A percentile compares a stretch with the other conserved stretches of the same genome.
Evolutionary conservation across 2,329 filamentous ascomycete genomes (phyloP).

Genomic region (Ascochyta koolunga): DNA sequence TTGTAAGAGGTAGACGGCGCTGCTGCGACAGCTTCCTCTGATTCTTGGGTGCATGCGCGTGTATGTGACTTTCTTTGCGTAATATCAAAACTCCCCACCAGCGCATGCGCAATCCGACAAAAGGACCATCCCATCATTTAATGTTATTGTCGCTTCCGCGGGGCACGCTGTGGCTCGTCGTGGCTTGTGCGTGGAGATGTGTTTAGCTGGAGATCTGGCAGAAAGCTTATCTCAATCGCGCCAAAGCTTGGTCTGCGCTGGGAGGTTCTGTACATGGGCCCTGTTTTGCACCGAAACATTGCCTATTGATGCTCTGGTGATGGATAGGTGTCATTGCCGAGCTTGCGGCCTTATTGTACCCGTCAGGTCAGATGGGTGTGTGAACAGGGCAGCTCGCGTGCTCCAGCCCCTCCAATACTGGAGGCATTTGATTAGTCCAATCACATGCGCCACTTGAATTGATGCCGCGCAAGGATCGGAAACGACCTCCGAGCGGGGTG

Average conservation of each 20-base stretch:
- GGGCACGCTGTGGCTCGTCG: conserved; percentile 1
- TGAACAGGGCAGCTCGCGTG: conserved; percentile 6
- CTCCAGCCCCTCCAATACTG: conserved; percentile 6
- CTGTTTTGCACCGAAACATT: neutral
- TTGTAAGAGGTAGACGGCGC: too few species aligned
- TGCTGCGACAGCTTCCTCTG: too few species aligned
- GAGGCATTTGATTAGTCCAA: conserved; percentile 6
- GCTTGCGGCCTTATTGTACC: neutral
- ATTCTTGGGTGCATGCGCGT: too few species aligned
- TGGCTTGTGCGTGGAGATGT: conserved; percentile 9
- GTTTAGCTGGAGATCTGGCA: conserved; percentile 12
- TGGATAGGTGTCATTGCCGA: neutral
- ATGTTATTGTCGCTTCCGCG: neutral
- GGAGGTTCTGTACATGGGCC: neutral
- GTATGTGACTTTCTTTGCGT: too few species aligned
- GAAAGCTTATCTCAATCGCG: conserved; percentile 14
- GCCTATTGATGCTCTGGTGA: neutral
- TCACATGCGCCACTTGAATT: conserved; percentile 4
- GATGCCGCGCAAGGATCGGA: conserved; percentile 11
- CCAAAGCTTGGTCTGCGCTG: conserved; percentile 6
- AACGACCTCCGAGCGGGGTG: neutral
- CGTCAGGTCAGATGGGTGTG: neutral
- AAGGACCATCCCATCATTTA: neutral
- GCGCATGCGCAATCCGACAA: neutral
- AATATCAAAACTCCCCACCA: neutral